These are phyloP conservation scores for Pichia heedii DNA, from an alignment of 805 yeast genomes.

Conservation along the genomic window DNA sequence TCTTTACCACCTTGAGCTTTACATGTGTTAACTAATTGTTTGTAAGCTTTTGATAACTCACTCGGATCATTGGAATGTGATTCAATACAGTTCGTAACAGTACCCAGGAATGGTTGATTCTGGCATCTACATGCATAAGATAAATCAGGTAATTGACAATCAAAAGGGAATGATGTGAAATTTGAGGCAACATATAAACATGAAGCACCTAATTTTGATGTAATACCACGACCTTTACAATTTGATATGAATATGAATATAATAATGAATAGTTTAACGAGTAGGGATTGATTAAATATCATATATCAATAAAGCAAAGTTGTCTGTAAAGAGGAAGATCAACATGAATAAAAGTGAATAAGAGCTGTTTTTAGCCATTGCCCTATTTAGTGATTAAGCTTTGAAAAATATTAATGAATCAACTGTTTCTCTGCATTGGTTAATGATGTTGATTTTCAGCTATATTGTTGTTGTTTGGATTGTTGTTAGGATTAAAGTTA, in stretches of 20 bases:
- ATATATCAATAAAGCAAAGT: too few relatives aligned
- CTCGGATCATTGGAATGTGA: constrained; percentile 20
- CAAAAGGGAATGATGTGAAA: constrained; percentile 25
- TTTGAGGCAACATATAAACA: constrained; percentile 29
- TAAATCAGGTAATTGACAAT: constrained; percentile 27
- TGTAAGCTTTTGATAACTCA: constrained; percentile 24
- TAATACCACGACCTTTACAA: constrained; percentile 18
- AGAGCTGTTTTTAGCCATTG: background rate
- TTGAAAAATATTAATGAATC: too few relatives aligned
- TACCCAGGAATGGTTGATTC: constrained; percentile 27
- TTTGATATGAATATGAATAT: background rate
- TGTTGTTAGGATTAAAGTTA: too few relatives aligned
- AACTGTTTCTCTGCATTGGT: too few relatives aligned
- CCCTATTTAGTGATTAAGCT: background rate
- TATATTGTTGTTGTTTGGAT: too few relatives aligned
- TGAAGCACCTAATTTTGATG: constrained; percentile 30
- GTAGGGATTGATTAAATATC: too few relatives aligned
- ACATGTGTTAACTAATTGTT: constrained; percentile 28
- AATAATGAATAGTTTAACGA: background rate
- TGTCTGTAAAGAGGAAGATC: background rate
- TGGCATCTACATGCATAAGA: constrained; percentile 29
- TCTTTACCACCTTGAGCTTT: constrained; percentile 24
- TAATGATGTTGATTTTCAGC: too few relatives aligned
- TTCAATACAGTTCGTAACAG: constrained; percentile 29
- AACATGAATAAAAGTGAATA: background rate